These are phyloP conservation scores for Diaporthe australafricana DNA, from an alignment of 2,329 filamentous ascomycete species.

Conservation along the genomic window DNA sequence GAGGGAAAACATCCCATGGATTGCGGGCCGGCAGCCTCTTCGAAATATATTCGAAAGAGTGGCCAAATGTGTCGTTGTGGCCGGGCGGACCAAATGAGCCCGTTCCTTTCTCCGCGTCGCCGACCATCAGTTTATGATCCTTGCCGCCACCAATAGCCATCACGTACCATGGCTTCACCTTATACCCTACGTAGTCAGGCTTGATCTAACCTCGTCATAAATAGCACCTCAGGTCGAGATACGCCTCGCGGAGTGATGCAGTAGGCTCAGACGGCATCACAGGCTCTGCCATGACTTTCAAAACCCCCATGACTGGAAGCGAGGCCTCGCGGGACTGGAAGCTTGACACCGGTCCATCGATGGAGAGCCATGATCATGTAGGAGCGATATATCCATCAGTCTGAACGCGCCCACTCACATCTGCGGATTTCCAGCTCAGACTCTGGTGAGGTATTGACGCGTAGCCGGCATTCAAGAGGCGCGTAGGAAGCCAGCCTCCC, in stretches of 20 bases:
- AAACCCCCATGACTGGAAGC: neutral
- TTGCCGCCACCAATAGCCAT: conserved; percentile 3
- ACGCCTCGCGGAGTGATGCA: neutral
- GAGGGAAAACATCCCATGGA: neutral
- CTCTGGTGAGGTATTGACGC: neutral
- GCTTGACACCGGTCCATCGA: neutral
- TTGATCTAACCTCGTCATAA: neutral
- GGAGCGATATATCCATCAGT: neutral
- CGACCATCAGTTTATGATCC: neutral
- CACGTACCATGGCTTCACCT: conserved; percentile 16
- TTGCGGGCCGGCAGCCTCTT: neutral
- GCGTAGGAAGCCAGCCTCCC: neutral
- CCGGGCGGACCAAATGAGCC: neutral
- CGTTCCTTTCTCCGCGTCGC: neutral
- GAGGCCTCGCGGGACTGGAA: neutral
- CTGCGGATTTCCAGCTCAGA: conserved; percentile 2
- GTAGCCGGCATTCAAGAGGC: neutral
- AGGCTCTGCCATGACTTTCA: neutral
- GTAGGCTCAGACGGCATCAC: neutral
- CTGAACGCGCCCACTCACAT: neutral
- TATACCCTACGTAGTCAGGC: neutral
- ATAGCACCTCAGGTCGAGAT: conserved; percentile 2
- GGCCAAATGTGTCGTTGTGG: neutral
- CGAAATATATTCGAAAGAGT: neutral
- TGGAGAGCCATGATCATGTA: conserved; percentile 11